Evolutionary conservation across 2,329 filamentous ascomycete genomes (phyloP), one percentile per base, ranked within the genome.

Genomic region (Aspergillus fijiensis): DNA sequence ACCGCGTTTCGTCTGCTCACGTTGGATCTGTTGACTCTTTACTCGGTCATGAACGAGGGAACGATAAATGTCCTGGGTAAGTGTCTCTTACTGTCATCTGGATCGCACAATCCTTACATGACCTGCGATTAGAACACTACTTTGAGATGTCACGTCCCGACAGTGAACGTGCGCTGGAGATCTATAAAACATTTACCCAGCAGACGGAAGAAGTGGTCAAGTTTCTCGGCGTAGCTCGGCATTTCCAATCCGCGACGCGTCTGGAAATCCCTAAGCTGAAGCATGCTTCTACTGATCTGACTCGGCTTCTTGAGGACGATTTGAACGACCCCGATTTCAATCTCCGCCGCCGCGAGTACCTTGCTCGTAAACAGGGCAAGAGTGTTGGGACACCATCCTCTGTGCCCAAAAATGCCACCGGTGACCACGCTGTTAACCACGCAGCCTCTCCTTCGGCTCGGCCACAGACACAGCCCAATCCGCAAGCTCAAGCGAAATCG

Each of bases 81-180:
- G 86, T 72, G 9, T 12, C 19, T 57, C 55, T 33, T 7, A 23
- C 14, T 35, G 31, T 25, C 48, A 11, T 12, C 4, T 33, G 23
- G 5, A 45, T 9, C 27, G 10, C 16, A 49, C 45, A 58, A 45
- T 50, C 61, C 61, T 70, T 48, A 68, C 52, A 14, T 16, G 19
- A 55, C 53, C 27, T 10, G 49, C 25, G 33, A 57, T 23, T 64
- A 96, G 92, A 95, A 69, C 91, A 96, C 76, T 99, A 98, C 77
- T 99, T 99, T 70, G 95, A 99, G 79, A 94, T 99, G 89, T 97
- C 95, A 54, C 91, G 91, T 71, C 84, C 91, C 27, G 95, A 99
- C 76, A 96, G 95, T 60, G 92, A 97, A 75, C 86, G 93, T 64
- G 92, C 95, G 59, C 87, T 99, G 78, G 85, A 87, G 62, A 94